Conservation (phyloP, 2,329 filamentous ascomycete genomes). For the Periconia sp. region DNA sequence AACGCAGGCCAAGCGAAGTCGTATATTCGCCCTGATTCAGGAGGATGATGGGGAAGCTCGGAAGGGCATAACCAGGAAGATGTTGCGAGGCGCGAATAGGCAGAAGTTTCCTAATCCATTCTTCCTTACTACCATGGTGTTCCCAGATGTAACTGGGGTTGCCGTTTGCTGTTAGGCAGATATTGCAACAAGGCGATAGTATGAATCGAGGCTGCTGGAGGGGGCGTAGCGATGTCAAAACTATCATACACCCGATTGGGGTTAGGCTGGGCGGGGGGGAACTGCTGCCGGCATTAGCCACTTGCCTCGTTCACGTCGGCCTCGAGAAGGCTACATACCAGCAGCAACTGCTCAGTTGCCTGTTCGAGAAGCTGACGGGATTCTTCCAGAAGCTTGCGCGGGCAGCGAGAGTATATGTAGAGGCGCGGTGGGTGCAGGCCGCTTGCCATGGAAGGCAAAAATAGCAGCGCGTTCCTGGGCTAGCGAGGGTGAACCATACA, state of each 20-base stretch:
- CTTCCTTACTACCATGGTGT: slow-evolving; percentile 35
- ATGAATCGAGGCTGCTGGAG: slow-evolving; percentile 28
- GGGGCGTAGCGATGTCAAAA: slow-evolving; percentile 34
- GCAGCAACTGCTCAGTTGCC: slow-evolving; percentile 4
- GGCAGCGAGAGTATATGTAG: slow-evolving; percentile 27
- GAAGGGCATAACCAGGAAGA: slow-evolving; percentile 24
- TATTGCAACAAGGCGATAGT: slow-evolving; percentile 27
- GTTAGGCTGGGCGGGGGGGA: slow-evolving; percentile 29
- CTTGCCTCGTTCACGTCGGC: background rate
- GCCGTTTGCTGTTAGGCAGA: slow-evolving; percentile 28
- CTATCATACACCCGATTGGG: slow-evolving; percentile 44
- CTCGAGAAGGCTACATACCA: background rate
- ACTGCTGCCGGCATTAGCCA: slow-evolving; percentile 24
- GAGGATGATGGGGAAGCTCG: slow-evolving; percentile 30
- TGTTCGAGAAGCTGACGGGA: slow-evolving; percentile 18
- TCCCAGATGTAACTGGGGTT: slow-evolving; percentile 17
- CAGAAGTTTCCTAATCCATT: slow-evolving; percentile 35
- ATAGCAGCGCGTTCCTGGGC: slow-evolving; percentile 31
- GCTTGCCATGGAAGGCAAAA: slow-evolving; percentile 24
- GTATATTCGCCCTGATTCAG: slow-evolving; percentile 23
- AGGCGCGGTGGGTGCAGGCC: slow-evolving; percentile 11
- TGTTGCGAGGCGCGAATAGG: slow-evolving; percentile 24
- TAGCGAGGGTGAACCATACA: slow-evolving; percentile 16
- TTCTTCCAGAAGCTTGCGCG: slow-evolving; percentile 18
- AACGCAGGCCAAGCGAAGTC: slow-evolving; percentile 24